Percentiles rank a stretch among this genome's conserved stretches.
These are phyloP conservation scores for Darksidea phi DNA, from an alignment of 495 filamentous ascomycete species.

Conservation along the genomic window DNA sequence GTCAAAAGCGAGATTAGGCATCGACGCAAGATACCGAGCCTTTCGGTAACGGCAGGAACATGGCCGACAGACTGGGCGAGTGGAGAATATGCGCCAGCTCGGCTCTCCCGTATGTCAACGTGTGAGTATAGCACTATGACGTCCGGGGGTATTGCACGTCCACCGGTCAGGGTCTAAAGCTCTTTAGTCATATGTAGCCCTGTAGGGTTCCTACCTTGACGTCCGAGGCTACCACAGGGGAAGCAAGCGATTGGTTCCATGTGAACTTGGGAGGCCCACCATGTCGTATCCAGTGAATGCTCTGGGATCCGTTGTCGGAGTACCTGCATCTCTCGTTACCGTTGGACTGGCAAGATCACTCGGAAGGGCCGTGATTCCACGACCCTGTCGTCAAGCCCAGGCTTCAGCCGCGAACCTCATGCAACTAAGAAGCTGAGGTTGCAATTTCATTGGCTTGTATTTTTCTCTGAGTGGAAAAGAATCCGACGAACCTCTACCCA, in stretches of 20 bases:
- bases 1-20: conserved; percentile 30
- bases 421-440: conserved; percentile 13
- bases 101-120: conserved; percentile 32
- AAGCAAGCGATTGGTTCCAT: not conserved
- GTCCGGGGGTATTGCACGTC: conserved; percentile 9
- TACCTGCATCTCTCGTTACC: conserved; percentile 38
- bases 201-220: conserved; percentile 23
- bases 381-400: conserved; percentile 27
- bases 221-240: not conserved
- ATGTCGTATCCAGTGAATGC: conserved; percentile 9
- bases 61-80: conserved; percentile 16
- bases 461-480: conserved; percentile 1
- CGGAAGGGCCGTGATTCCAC: conserved; percentile 31
- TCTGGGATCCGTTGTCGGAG: conserved; percentile 18
- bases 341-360: conserved; percentile 28
- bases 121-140: conserved; percentile 19
- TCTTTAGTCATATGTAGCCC: conserved; percentile 28
- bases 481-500: conserved; percentile 14
- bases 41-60: conserved; percentile 16
- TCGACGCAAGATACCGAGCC: conserved; percentile 16
- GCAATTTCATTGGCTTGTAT: conserved; percentile 24
- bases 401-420: conserved; percentile 28
- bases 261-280: conserved; percentile 11
- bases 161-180: conserved; percentile 15
- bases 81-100: conserved; percentile 23